These are phyloP conservation scores for Papilionanthe hybrid DNA, from an alignment of 116 monocot species.

Conservation along the genomic window DNA sequence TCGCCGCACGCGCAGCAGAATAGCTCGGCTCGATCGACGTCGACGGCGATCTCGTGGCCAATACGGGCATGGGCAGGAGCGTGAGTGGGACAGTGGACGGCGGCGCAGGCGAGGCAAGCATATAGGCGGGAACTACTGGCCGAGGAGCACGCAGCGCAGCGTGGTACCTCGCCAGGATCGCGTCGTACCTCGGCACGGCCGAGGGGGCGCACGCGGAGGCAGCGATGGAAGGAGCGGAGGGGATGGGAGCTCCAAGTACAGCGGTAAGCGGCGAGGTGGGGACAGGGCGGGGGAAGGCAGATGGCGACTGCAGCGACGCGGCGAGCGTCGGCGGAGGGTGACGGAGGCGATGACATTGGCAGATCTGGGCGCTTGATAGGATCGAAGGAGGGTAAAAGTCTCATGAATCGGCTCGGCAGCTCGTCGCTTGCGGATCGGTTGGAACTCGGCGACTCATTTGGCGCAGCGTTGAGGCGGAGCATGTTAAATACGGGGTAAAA, in stretches of 20 bases:
- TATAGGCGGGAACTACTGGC: slow-evolving; percentile 38
- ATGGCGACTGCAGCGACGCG: slow-evolving; percentile 7
- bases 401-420: slow-evolving; percentile 2
- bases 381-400: not conserved
- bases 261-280: slow-evolving; percentile 52
- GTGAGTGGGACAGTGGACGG: slow-evolving; percentile 52
- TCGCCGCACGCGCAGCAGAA: slow-evolving; percentile 63
- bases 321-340: not conserved
- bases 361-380: not conserved
- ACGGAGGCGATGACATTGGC: not conserved
- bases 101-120: slow-evolving; percentile 69
- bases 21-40: slow-evolving; percentile 70
- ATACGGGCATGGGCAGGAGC: slow-evolving; percentile 36
- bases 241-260: slow-evolving; percentile 13
- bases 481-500: too few species aligned
- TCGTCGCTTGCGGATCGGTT: not conserved
- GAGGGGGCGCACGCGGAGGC: slow-evolving; percentile 36
- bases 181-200: slow-evolving; percentile 57
- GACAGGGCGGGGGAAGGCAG: slow-evolving; percentile 41
- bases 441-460: slow-evolving; percentile 3
- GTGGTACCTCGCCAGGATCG: slow-evolving; percentile 49
- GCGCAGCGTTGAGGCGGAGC: too few species aligned
- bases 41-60: slow-evolving; percentile 65
- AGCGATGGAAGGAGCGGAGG: slow-evolving; percentile 35
- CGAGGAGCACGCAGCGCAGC: slow-evolving; percentile 48